phyloP scores from a whole-genome alignment of 164 flowering plant species.

The Stephania yunnanensis region DNA sequence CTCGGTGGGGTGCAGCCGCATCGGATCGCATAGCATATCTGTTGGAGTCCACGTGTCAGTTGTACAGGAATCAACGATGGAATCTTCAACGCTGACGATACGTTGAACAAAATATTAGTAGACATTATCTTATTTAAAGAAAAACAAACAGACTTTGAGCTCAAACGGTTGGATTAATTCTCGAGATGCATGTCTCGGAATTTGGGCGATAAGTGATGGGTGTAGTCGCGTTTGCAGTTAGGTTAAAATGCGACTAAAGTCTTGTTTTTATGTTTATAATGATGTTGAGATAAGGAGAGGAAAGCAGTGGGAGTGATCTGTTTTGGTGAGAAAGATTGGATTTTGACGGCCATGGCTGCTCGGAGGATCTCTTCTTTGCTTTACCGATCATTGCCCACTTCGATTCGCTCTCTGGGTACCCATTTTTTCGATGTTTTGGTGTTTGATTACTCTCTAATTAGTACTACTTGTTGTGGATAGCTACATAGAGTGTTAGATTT shows the following conservation, averaged over 20 bases:
- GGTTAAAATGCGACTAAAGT: too few relatives aligned
- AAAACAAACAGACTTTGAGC: too few relatives aligned
- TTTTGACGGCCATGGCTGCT: constrained; percentile 20
- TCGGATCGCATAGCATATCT: not conserved
- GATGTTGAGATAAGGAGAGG: not conserved
- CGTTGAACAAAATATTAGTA: too few relatives aligned
- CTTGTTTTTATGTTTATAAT: too few relatives aligned
- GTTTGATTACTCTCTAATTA: not conserved
- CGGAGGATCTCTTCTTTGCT: constrained; percentile 27
- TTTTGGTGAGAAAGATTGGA: not conserved
- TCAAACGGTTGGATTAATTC: too few relatives aligned
- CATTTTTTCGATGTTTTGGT: not conserved
- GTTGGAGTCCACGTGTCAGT: not conserved
- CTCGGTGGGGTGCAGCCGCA: not conserved
- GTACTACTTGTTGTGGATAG: not conserved
- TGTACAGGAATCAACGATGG: too few relatives aligned
- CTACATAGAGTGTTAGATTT: not conserved
- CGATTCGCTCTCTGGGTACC: constrained; percentile 17
- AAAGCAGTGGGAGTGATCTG: not conserved
- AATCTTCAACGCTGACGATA: too few relatives aligned
- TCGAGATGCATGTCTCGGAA: too few relatives aligned
- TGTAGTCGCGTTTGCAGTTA: not conserved
- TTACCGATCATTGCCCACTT: constrained; percentile 19
- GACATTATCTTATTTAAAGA: too few relatives aligned
- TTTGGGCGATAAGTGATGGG: too few relatives aligned